These are phyloP conservation scores for Candida albicans DNA, from an alignment of 1,139 yeast species.

Conservation along the genomic window DNA sequence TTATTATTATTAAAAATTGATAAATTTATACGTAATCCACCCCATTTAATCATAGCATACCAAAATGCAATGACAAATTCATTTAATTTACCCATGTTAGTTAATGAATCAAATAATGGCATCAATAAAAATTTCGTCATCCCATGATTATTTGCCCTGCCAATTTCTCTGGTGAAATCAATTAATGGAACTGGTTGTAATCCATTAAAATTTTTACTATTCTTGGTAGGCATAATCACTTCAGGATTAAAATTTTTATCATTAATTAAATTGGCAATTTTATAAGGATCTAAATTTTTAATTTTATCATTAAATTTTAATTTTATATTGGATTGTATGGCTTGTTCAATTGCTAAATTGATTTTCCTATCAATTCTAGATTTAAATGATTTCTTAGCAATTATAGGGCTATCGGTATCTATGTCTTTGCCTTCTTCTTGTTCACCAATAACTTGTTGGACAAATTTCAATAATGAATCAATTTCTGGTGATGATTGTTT, in stretches of 20 bases:
- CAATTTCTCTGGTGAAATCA: conserved; percentile 29
- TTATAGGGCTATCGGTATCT: too few relatives aligned
- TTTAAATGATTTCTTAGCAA: conserved; percentile 7
- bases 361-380: conserved; percentile 20
- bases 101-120: conserved; percentile 32
- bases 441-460: conserved; percentile 10
- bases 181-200: conserved; percentile 27
- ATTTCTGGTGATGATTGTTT: conserved; percentile 27
- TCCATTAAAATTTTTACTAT: conserved; percentile 22
- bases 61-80: conserved; percentile 33
- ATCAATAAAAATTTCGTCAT: conserved; percentile 33
- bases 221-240: conserved; percentile 28
- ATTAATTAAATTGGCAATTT: conserved; percentile 11
- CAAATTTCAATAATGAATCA: conserved; percentile 20
- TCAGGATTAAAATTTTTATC: conserved; percentile 26
- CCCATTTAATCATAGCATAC: conserved; percentile 36
- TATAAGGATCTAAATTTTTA: conserved; percentile 16
- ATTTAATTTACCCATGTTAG: conserved; percentile 31
- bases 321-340: neutral
- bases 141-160: conserved; percentile 11
- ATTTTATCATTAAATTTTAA: conserved; percentile 4
- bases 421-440: conserved; percentile 7
- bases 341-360: conserved; percentile 7
- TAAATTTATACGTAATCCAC: conserved; percentile 18
- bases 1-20: conserved; percentile 9